These are phyloP conservation scores for Xylariales sp. DNA, from an alignment of 2,329 filamentous ascomycete species.

Conservation along the genomic window DNA sequence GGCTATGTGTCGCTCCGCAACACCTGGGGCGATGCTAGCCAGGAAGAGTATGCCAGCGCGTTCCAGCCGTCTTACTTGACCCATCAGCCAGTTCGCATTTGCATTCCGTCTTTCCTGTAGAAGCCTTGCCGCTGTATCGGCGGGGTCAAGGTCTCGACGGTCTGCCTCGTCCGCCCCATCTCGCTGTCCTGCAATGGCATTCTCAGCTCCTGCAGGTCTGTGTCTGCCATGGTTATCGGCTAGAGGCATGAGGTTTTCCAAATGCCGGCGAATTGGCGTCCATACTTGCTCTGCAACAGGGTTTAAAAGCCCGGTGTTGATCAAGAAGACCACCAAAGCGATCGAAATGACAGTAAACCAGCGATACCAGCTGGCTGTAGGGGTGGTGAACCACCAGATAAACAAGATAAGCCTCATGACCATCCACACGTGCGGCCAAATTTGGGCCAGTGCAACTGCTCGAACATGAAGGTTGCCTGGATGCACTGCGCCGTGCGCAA, in stretches of 20 bases:
- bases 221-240: conserved; percentile 30
- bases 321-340: conserved; percentile 51
- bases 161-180: conserved; percentile 20
- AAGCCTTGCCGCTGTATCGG: conserved; percentile 49
- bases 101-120: conserved; percentile 39
- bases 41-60: conserved; percentile 59
- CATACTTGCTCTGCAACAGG: conserved; percentile 50
- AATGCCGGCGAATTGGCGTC: conserved; percentile 52
- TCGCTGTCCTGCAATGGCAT: conserved; percentile 21
- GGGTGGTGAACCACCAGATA: conserved; percentile 61
- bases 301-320: conserved; percentile 56
- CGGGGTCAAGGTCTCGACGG: conserved; percentile 33
- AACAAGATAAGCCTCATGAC: conserved; percentile 53
- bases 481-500: conserved; percentile 20
- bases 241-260: conserved; percentile 56
- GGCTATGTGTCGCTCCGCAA: conserved; percentile 62
- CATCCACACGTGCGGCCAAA: conserved; percentile 62
- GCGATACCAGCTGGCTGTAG: conserved; percentile 53
- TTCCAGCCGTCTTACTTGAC: conserved; percentile 51
- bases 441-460: conserved; percentile 32
- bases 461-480: conserved; percentile 25
- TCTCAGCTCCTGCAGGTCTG: conserved; percentile 19
- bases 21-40: conserved; percentile 61
- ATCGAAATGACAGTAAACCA: conserved; percentile 52
- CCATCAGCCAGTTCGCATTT: conserved; percentile 45